phyloP scores from a whole-genome alignment of 805 yeast species.

The Sugiyamaella qingdaonensis region DNA sequence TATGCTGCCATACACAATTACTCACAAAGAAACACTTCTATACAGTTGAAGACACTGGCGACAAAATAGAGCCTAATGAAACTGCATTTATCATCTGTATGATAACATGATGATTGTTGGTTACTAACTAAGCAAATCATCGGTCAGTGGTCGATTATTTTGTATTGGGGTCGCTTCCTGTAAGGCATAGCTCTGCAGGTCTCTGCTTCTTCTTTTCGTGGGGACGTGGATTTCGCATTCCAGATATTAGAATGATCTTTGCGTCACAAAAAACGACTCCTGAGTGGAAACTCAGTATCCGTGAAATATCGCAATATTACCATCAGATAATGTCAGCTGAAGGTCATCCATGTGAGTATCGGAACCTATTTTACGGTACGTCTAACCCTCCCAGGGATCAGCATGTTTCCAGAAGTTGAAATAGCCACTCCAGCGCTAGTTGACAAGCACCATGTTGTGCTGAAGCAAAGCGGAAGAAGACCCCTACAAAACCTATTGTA shows the following conservation, averaged over 20 bases:
- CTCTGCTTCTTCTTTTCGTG: constrained; percentile 59
- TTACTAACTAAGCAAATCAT: constrained; percentile 52
- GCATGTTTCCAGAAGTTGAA: constrained; percentile 83
- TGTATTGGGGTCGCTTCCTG: constrained; percentile 39
- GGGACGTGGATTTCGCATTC: constrained; percentile 62
- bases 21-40: not conserved
- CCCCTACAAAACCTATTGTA: constrained; percentile 58
- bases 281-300: constrained; percentile 37
- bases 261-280: constrained; percentile 59
- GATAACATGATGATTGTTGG: constrained; percentile 32
- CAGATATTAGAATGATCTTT: constrained; percentile 45
- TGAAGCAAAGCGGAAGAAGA: constrained; percentile 59
- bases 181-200: constrained; percentile 18
- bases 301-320: not conserved
- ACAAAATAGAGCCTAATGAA: constrained; percentile 21
- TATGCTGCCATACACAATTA: not conserved
- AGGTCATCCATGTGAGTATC: not conserved
- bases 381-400: constrained; percentile 51
- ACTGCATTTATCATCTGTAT: constrained; percentile 33
- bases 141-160: constrained; percentile 63
- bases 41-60: constrained; percentile 14
- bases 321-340: not conserved
- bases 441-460: constrained; percentile 49
- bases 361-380: not conserved
- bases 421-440: constrained; percentile 35